Evolutionary conservation across 1,284 basidiomycete genomes (phyloP).

Genomic region (Anthracocystis walkeri): DNA sequence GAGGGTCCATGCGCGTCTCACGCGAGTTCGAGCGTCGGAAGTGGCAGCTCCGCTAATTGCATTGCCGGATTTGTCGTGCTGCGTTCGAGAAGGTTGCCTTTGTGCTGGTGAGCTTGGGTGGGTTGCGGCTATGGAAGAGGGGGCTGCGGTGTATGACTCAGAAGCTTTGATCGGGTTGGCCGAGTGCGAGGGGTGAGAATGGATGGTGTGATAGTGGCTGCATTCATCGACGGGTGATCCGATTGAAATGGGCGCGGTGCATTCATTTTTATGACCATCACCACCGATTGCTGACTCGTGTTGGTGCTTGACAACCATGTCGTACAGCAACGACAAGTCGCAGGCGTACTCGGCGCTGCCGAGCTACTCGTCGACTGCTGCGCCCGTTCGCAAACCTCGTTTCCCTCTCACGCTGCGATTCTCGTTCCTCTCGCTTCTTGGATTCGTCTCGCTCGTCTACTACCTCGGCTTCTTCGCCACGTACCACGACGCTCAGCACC

Average conservation of each 20-base stretch:
- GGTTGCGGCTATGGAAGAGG: not conserved
- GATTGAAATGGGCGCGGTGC: not conserved
- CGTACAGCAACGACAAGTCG: slow-evolving; percentile 19
- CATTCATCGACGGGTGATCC: not conserved
- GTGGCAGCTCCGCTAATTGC: slow-evolving; percentile 22
- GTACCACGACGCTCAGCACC: slow-evolving; percentile 21
- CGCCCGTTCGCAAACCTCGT: slow-evolving; percentile 19
- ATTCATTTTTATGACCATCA: slow-evolving; percentile 2
- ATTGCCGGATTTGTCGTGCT: slow-evolving; percentile 3
- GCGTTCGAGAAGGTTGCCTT: slow-evolving; percentile 19
- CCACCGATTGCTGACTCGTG: not conserved
- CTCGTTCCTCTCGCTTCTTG: slow-evolving; percentile 28
- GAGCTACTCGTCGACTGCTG: slow-evolving; percentile 19
- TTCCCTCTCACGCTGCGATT: slow-evolving; percentile 16
- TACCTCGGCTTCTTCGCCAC: slow-evolving; percentile 29
- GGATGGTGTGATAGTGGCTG: slow-evolving; percentile 11
- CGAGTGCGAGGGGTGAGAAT: not conserved
- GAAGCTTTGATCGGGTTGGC: not conserved
- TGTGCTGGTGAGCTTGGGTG: not conserved
- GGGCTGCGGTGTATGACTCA: not conserved
- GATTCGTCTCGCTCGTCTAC: slow-evolving; percentile 31
- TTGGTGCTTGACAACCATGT: slow-evolving; percentile 11
- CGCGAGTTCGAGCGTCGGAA: slow-evolving; percentile 31
- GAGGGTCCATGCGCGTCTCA: slow-evolving; percentile 3
- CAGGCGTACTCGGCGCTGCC: slow-evolving; percentile 19